Base-by-base conservation (phyloP, 2,329 filamentous ascomycete species). In the Fusarium sp. region DNA sequence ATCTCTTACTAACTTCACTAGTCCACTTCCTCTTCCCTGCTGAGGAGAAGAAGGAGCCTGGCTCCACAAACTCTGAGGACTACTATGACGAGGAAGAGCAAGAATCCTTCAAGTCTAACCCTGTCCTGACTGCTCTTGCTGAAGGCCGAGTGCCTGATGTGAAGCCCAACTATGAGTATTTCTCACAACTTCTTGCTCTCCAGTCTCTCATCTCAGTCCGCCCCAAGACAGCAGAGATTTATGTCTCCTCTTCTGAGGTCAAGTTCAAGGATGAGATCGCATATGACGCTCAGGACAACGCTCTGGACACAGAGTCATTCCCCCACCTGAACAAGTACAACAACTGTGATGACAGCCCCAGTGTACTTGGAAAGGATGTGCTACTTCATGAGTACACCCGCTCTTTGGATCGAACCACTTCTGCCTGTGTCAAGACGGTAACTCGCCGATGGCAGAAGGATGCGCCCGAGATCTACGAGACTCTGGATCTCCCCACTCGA, bases 101-200 rank as follows among this genome's bases (percentile, higher is more conserved):
- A 63, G 82, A 84, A 77, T 91, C 89, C 12, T 90, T 92, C 84
- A 91, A 91, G 81, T 87, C 89, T 65, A 90, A 92, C 79, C 86
- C 89, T 7, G 88, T 91, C n/a, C 82, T 92, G 68, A 87, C 86
- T 64, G 90, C 90, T 13, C 84, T 92, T 38, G 86, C 89, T 13
- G 86, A 91, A 75, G 85, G 86, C 28, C 84, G 86, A 33, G 83
- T 90, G 43, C 88, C 89, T 3, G 86, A 88, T 33, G 88, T 90
- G 75, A 85, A 86, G 73, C 88, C 88, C 53, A 90, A 90, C 80
- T 91, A 90, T 73, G 87, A 89, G 64, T 90, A 91, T 80, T 90
- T 90, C 75, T 85, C 85, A 16, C 85, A 88, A 77, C 86, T 90
- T 9, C 80, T 91, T 23, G 84, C 83, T 23, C 84, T 88, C 50